Percentiles rank a stretch among this genome's conserved stretches.
These are phyloP conservation scores for Penicillium polonicum DNA, from an alignment of 2,329 filamentous ascomycete genomes.

Conservation along the genomic window DNA sequence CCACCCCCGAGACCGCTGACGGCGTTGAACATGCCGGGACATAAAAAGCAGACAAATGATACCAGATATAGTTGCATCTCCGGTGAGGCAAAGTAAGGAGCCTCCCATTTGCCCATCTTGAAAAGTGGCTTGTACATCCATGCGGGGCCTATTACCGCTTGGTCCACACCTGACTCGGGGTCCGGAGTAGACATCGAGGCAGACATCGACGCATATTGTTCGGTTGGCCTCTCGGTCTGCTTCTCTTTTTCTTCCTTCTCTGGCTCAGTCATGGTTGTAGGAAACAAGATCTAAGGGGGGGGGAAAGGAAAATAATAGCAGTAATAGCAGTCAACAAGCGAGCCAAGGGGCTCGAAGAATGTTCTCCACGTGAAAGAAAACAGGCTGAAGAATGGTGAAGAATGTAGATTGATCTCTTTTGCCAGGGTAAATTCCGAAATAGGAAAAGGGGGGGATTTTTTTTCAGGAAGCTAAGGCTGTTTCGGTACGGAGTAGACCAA, in stretches of 20 bases:
- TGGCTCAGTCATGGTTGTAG: conserved; percentile 15
- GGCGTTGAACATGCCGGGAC: conserved; percentile 72
- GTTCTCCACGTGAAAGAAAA: conserved; percentile 5
- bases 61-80: conserved; percentile 71
- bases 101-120: conserved; percentile 53
- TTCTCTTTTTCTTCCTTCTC: conserved; percentile 14
- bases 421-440: not conserved
- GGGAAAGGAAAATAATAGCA: not conserved
- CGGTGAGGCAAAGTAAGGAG: conserved; percentile 72
- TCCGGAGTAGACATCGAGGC: conserved; percentile 11
- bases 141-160: conserved; percentile 33
- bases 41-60: conserved; percentile 68
- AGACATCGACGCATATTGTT: conserved; percentile 32
- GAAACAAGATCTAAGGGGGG: not conserved
- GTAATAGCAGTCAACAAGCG: conserved; percentile 3
- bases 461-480: not conserved
- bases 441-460: not conserved
- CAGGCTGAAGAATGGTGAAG: conserved; percentile 3
- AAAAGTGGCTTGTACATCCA: conserved; percentile 67
- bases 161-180: conserved; percentile 24
- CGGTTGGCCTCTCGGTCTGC: conserved; percentile 12
- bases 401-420: not conserved
- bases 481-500: not conserved
- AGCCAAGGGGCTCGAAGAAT: conserved; percentile 7
- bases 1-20: conserved; percentile 64